Evolutionary conservation across 148 eudicot species (phyloP).

Genomic region (Chenopodium suecicum): DNA sequence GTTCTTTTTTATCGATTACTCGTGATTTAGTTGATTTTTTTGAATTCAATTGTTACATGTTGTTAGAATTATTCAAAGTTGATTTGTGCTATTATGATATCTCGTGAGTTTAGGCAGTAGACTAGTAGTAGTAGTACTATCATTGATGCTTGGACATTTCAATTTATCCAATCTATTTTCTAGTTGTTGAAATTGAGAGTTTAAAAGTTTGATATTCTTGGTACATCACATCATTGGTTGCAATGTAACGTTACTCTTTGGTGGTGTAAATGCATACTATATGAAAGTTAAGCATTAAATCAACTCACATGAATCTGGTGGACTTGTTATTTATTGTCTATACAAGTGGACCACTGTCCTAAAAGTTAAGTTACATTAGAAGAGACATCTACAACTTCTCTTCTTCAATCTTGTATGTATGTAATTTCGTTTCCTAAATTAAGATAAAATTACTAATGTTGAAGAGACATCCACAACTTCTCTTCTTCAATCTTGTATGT

Average conservation of each 20-base stretch:
- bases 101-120: conserved; percentile 28
- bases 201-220: conserved; percentile 22
- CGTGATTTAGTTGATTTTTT: conserved; percentile 22
- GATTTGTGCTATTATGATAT: conserved; percentile 19
- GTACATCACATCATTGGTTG: conserved; percentile 36
- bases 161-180: not conserved
- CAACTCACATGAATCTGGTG: conserved; percentile 73
- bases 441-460: conserved; percentile 12
- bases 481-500: conserved; percentile 7
- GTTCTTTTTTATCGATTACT: conserved; percentile 35
- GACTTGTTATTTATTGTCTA: conserved; percentile 35
- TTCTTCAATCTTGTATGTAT: conserved; percentile 13
- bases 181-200: not conserved
- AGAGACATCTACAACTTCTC: conserved; percentile 12
- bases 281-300: conserved; percentile 59
- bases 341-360: conserved; percentile 33
- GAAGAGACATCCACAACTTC: conserved; percentile 9
- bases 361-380: conserved; percentile 32
- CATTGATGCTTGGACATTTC: not conserved
- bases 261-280: conserved; percentile 18
- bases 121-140: not conserved
- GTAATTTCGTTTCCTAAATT: not conserved
- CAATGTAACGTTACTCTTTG: conserved; percentile 26
- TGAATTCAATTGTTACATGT: not conserved
- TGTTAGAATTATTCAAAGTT: conserved; percentile 10